A percentile compares a stretch with the other conserved stretches of the same genome.
Evolutionary conservation across 2,329 filamentous ascomycete species (phyloP).

Genomic region (Trichoderma endophyticum): DNA sequence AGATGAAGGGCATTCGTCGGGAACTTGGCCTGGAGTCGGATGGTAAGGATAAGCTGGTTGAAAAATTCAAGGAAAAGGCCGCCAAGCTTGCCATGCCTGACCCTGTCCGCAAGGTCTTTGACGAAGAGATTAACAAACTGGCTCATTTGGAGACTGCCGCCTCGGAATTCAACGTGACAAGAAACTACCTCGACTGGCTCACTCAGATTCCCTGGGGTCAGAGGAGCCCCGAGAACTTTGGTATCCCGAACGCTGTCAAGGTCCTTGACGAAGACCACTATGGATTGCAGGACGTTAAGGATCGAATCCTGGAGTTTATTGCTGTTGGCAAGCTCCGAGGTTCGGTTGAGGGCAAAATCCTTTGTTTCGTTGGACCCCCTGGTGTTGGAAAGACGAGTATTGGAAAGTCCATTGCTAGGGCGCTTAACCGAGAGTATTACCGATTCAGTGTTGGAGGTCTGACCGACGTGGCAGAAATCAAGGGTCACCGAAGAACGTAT

Average conservation of each 20-base stretch:
- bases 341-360: constrained; percentile 95
- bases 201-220: constrained; percentile 98
- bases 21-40: constrained; percentile 96
- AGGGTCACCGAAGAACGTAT: constrained; percentile 93
- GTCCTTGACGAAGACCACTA: constrained; percentile 97
- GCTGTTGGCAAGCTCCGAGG: constrained; percentile 95
- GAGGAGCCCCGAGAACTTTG: constrained; percentile 93
- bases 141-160: constrained; percentile 92
- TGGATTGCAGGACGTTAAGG: constrained; percentile 95
- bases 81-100: constrained; percentile 95
- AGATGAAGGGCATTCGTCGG: constrained; percentile 97
- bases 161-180: constrained; percentile 96
- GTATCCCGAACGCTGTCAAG: constrained; percentile 82
- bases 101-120: constrained; percentile 93
- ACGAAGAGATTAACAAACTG: constrained; percentile 96
- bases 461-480: constrained; percentile 97
- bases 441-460: constrained; percentile 96
- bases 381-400: constrained; percentile 99
- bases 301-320: constrained; percentile 96
- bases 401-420: constrained; percentile 94
- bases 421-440: constrained; percentile 94
- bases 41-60: constrained; percentile 95
- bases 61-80: constrained; percentile 96
- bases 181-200: constrained; percentile 98
- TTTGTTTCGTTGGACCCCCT: constrained; percentile 95